Percentiles rank a stretch among this genome's conserved stretches.
These are phyloP conservation scores for Debaryomycetaceae sp. DNA, from an alignment of 1,139 yeast genomes.

Conservation along the genomic window DNA sequence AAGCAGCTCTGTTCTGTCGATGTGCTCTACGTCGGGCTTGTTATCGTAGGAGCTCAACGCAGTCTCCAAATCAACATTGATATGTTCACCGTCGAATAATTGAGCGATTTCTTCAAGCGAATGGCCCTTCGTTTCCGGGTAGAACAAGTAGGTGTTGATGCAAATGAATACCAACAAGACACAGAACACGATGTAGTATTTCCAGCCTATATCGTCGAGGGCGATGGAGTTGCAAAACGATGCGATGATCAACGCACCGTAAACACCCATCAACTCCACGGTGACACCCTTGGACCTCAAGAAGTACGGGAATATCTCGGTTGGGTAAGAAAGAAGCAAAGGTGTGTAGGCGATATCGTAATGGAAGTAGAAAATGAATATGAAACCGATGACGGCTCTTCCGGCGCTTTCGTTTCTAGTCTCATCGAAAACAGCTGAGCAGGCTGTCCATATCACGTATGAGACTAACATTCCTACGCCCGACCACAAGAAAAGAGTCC, in stretches of 20 bases:
- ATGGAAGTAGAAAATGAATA: conserved; percentile 34
- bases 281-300: conserved; percentile 33
- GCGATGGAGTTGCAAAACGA: conserved; percentile 10
- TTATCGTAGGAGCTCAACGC: not conserved
- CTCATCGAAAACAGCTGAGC: conserved; percentile 19
- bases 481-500: not conserved
- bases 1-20: not conserved
- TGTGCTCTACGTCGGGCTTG: not conserved
- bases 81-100: conserved; percentile 8
- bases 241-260: conserved; percentile 8
- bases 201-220: conserved; percentile 12
- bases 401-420: conserved; percentile 24
- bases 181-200: conserved; percentile 13
- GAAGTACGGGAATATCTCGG: conserved; percentile 42
- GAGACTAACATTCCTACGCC: conserved; percentile 27
- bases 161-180: conserved; percentile 7
- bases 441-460: conserved; percentile 35
- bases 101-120: conserved; percentile 11
- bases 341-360: conserved; percentile 40
- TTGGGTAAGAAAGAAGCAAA: conserved; percentile 32
- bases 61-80: not conserved
- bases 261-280: not conserved
- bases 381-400: conserved; percentile 44
- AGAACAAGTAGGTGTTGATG: conserved; percentile 8
- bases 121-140: conserved; percentile 10